Evolutionary conservation across 257 asterid species (phyloP), one percentile per base, ranked within the genome.

Genomic region (Euphrasia confusa): DNA sequence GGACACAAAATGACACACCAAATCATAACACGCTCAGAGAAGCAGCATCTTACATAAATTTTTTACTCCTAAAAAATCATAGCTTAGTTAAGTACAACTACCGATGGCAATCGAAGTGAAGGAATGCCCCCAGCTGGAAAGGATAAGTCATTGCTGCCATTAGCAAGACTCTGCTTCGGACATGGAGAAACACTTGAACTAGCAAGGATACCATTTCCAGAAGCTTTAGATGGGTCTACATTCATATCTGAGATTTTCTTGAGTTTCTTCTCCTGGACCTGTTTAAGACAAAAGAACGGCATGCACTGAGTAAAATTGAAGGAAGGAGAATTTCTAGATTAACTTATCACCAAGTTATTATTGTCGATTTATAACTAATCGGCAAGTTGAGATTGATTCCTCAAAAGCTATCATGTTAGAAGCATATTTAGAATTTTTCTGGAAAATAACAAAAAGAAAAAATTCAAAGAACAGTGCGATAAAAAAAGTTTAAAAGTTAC

Each of bases 201-300:
- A 11, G 50, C 15, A 44, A 44, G 14, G 15, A 44, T 44, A 44
- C 50, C 50, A 44, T 44, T 44, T 44, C 50, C n/a, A 44, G 50
- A 44, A 44, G 50, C 17, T 44, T 44, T 44, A 44, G 50, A 44
- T 44, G 15, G 15, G 50, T 44, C 50, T 13, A 44, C 50, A 44
- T 44, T 44, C 15, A 44, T 44, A 12, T 44, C 50, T 44, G 50
- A 44, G 10, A 94, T 72, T 81, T 87, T 94, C 90, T 94, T 90
- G 70, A 94, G 79, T 68, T 94, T 90, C 89, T 90, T 94, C 86
- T 90, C 99, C 77, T 82, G 97, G 67, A 94, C 97, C 99, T 94
- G 94, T 75, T 73, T 66, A 44, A 6, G 17, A 44, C 50, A 44
- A 12, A 44, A 44, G 15, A 44, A 44, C 17, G 48, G 39, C 26